A percentile compares a stretch with the other conserved stretches of the same genome.
These are phyloP conservation scores for Apium graveolens DNA, from an alignment of 129 eudicot species.

Conservation along the genomic window DNA sequence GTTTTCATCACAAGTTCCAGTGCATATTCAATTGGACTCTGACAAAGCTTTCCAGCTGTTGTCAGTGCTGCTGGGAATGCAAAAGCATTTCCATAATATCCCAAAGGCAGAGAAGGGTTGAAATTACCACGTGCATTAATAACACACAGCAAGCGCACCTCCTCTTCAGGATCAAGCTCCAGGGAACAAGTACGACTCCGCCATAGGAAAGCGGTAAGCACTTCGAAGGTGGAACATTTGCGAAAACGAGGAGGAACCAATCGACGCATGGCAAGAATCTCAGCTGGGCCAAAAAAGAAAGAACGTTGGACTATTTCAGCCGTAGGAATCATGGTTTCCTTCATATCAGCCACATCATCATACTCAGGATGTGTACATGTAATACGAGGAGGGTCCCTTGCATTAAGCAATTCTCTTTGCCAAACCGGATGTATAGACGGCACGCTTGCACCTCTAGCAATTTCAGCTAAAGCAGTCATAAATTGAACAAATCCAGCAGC, in stretches of 20 bases:
- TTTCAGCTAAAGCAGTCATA: conserved; percentile 3
- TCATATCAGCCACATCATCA: background rate
- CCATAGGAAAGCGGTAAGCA: background rate
- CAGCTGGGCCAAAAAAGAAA: background rate
- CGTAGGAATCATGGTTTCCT: background rate
- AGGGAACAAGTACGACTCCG: background rate
- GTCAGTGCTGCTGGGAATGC: conserved; percentile 1
- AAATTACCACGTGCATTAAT: background rate
- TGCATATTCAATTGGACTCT: background rate
- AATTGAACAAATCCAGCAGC: conserved; percentile 1
- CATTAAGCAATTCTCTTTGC: conserved; percentile 4
- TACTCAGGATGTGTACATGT: background rate
- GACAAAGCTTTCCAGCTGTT: background rate
- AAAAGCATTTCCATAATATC: conserved; percentile 5
- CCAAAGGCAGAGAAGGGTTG: background rate
- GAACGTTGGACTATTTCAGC: background rate
- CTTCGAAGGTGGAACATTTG: background rate
- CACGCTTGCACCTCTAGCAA: background rate
- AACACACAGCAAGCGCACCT: conserved; percentile 1
- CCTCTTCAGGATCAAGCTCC: background rate
- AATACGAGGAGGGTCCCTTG: background rate
- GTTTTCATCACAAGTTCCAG: conserved; percentile 1
- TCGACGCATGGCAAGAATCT: background rate
- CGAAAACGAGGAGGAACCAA: background rate
- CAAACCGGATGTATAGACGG: background rate